These are phyloP conservation scores for Leccinum laetum DNA, from an alignment of 1,284 basidiomycete species.

Conservation along the genomic window DNA sequence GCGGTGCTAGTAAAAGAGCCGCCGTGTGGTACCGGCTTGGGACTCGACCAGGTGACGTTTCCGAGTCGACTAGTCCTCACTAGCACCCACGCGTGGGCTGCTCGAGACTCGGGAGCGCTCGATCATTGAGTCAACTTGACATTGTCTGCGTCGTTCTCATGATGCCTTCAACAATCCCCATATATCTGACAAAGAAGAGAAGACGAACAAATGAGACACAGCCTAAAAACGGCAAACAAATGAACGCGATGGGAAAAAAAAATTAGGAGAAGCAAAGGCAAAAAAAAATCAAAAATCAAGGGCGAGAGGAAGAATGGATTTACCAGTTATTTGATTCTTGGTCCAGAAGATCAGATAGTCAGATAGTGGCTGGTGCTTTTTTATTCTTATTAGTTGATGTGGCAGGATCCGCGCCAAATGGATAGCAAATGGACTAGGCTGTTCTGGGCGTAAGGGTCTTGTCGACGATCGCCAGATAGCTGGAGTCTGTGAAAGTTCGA, in stretches of 20 bases:
- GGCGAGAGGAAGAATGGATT: background rate
- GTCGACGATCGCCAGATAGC: background rate
- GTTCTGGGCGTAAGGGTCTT: background rate
- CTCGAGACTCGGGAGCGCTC: background rate
- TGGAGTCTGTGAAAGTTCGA: conserved; percentile 1
- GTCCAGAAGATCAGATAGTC: background rate
- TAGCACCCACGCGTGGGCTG: background rate
- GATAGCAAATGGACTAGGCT: background rate
- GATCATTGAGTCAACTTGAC: conserved; percentile 1
- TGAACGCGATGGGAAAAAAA: background rate
- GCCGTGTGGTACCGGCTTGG: background rate
- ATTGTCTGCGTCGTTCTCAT: background rate
- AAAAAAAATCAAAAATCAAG: background rate
- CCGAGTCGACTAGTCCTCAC: background rate
- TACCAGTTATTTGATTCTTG: background rate
- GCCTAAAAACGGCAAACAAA: background rate
- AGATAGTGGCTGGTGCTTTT: background rate
- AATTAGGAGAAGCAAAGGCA: background rate
- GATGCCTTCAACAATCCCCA: conserved; percentile 1
- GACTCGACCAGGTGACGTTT: background rate
- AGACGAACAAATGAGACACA: background rate
- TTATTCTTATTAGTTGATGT: background rate
- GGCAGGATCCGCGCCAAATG: background rate
- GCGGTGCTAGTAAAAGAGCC: too few species aligned
- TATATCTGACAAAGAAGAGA: conserved; percentile 5